Percentiles rank a stretch among this genome's conserved stretches.
phyloP scores from a whole-genome alignment of 352 stramenopile genomes.

The Phytophthora fragariae region DNA sequence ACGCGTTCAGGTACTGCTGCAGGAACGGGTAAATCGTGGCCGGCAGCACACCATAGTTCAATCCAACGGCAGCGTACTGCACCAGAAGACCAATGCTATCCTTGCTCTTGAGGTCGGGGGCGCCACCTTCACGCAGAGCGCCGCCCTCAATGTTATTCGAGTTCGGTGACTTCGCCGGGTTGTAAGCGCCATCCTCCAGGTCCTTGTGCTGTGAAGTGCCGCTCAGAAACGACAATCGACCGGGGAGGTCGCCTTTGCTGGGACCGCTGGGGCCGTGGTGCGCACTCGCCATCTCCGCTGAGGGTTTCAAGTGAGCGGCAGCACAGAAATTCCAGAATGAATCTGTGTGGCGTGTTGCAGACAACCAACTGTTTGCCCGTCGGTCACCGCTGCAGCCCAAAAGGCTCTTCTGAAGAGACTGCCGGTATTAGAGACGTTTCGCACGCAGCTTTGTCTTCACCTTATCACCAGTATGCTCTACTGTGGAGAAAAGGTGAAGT shows the following conservation, averaged over 20 bases:
- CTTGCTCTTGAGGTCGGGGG: conserved; percentile 28
- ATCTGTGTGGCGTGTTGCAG: background rate
- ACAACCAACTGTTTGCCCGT: background rate
- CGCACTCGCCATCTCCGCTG: background rate
- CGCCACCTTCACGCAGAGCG: conserved; percentile 29
- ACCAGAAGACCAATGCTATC: conserved; percentile 40
- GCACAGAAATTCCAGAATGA: conserved; percentile 3
- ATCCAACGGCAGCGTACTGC: conserved; percentile 34
- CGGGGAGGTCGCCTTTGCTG: conserved; percentile 15
- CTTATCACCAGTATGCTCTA: too few species aligned
- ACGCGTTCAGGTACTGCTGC: conserved; percentile 39
- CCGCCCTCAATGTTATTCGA: conserved; percentile 19
- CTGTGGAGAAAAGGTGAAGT: too few species aligned
- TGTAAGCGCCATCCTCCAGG: conserved; percentile 20
- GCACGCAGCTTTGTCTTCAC: too few species aligned
- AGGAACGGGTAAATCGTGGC: conserved; percentile 45
- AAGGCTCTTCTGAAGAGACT: background rate
- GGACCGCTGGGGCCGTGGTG: background rate
- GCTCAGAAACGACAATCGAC: conserved; percentile 27
- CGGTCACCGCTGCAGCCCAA: background rate
- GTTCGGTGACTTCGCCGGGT: conserved; percentile 15
- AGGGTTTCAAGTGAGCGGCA: background rate
- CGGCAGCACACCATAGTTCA: conserved; percentile 38
- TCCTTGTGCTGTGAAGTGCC: conserved; percentile 26
- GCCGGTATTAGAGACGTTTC: too few species aligned